Evolutionary conservation across 176 grass and related monocot genomes (phyloP), one percentile per base, ranked within the genome.

Genomic region (Oryza punctata): DNA sequence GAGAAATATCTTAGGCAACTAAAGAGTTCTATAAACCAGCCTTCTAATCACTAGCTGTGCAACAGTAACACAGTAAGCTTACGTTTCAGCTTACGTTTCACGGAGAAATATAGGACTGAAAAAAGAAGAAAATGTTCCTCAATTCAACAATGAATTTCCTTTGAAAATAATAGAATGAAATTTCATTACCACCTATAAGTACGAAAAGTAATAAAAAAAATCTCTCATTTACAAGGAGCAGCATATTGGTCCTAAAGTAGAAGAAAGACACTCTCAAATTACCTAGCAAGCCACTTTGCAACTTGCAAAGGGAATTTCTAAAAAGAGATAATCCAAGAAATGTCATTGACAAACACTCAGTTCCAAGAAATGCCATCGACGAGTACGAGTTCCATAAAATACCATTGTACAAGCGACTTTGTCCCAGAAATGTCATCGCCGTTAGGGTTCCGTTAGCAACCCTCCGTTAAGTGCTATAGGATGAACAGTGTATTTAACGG

Each of bases 21-120:
- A 47, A 50, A 74, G 44, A 73, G 63, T 43, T 72, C 12, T 63
- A 81, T 25, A 87, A 87, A 61, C 35, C 40, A 81, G 77, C 12
- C 0, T n/a, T 52, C 5, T 59, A 59, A 19, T 59, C 54, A 1
- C 16, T 54, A 67, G 4, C 37, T 63, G 28, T 24, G 37, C 69
- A 80, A 79, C 21, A 79, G 11, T 65, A 74, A 67, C 8, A 75
- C 46, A 11, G 70, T 44, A 81, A 59, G 85, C 25, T 75, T 27
- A 77, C 16, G 24, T 6, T 44, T 61, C 46, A 59, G 85, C 25
- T 75, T 27, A 77, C 16, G 24, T 6, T 44, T 61, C 46, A 28
- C 52, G 73, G 40, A 65, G 46, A 80, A 83, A 11, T 13, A 67
- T 50, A 11, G 8, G 30, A 50, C 77, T 41, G 37, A 69, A 18